Evolutionary conservation across 192 early-diverging fungal genomes (phyloP).

Genomic region (Geranomyces variabilis): DNA sequence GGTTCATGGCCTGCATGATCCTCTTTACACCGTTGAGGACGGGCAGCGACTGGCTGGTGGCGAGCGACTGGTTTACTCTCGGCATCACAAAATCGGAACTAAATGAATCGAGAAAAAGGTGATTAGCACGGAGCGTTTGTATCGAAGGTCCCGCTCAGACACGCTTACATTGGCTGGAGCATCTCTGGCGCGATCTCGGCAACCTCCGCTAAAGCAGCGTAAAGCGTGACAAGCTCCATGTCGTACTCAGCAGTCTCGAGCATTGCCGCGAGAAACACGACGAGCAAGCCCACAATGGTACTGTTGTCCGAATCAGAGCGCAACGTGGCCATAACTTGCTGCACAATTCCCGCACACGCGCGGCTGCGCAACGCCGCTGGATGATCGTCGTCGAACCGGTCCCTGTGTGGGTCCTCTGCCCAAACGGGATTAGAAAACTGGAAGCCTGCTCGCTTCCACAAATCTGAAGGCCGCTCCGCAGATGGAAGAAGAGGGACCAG

Average conservation of each 20-base stretch:
- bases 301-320: not conserved
- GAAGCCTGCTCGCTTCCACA: conserved; percentile 48
- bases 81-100: conserved; percentile 73
- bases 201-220: conserved; percentile 76
- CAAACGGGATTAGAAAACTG: conserved; percentile 12
- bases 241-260: conserved; percentile 75
- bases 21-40: conserved; percentile 74
- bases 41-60: conserved; percentile 63
- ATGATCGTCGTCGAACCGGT: not conserved
- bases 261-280: conserved; percentile 65
- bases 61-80: conserved; percentile 74
- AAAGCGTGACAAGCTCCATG: conserved; percentile 72
- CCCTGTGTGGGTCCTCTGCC: not conserved
- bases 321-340: not conserved
- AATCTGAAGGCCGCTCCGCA: conserved; percentile 51
- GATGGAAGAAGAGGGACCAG: conserved; percentile 79
- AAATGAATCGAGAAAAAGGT: not conserved
- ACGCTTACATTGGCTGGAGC: conserved; percentile 72
- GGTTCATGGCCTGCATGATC: conserved; percentile 69
- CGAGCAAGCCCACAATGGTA: conserved; percentile 45
- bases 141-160: conserved; percentile 7
- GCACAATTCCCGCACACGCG: not conserved
- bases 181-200: conserved; percentile 72
- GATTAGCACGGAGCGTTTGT: conserved; percentile 19
- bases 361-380: not conserved